These are phyloP conservation scores for Neofusicoccum kwambonambiense DNA, from an alignment of 2,329 filamentous ascomycete species.

Conservation along the genomic window DNA sequence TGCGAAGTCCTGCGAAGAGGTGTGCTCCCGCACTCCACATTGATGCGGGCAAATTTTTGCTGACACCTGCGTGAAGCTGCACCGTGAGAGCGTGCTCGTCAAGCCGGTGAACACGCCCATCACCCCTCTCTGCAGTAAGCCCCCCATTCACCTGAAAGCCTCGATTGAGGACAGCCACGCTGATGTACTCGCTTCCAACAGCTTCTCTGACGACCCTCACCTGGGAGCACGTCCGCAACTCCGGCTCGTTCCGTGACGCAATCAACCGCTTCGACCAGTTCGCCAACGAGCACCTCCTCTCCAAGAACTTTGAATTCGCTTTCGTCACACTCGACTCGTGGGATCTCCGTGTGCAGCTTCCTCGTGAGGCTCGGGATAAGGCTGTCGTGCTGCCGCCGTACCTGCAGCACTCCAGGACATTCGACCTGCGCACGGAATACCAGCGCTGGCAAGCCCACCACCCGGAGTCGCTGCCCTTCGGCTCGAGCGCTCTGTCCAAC, in stretches of 20 bases:
- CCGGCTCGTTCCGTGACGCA: conserved; percentile 94
- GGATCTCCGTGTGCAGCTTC: conserved; percentile 96
- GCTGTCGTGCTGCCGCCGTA: conserved; percentile 94
- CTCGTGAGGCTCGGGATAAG: conserved; percentile 96
- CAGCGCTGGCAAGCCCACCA: conserved; percentile 98
- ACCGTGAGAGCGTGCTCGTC: conserved; percentile 93
- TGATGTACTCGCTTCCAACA: conserved; percentile 45
- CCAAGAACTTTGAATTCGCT: conserved; percentile 92
- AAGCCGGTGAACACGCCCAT: conserved; percentile 99
- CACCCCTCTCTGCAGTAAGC: conserved; percentile 95
- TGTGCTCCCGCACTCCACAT: conserved; percentile 38
- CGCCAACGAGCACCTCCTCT: conserved; percentile 84
- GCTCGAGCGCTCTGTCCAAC: conserved; percentile 90
- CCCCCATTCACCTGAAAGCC: conserved; percentile 20
- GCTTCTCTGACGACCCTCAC: conserved; percentile 96
- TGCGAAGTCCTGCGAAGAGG: conserved; percentile 88
- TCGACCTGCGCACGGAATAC: conserved; percentile 95
- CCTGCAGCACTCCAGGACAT: conserved; percentile 95
- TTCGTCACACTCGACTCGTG: conserved; percentile 98
- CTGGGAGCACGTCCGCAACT: conserved; percentile 98
- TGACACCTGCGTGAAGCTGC: conserved; percentile 61
- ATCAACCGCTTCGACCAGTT: conserved; percentile 94
- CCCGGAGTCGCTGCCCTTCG: conserved; percentile 94
- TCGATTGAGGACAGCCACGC: conserved; percentile 3
- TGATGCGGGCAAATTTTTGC: conserved; percentile 24